phyloP scores from a whole-genome alignment of 164 flowering plant species.

The Akebia trifoliata region DNA sequence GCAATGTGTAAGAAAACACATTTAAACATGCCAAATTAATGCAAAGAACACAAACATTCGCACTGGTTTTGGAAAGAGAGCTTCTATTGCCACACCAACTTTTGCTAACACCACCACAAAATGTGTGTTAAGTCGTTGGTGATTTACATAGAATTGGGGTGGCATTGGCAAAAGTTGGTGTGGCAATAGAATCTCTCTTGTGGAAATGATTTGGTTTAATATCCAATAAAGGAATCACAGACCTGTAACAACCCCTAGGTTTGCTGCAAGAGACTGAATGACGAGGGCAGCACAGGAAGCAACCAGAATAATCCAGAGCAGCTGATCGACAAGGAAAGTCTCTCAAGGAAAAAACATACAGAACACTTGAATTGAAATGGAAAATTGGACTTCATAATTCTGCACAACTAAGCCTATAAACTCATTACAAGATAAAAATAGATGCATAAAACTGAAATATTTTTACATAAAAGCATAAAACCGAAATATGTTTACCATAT shows the following conservation, averaged over 20 bases:
- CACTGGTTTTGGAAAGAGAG: no score
- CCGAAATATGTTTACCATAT: not conserved
- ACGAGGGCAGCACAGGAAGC: conserved; percentile 89
- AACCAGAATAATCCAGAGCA: conserved; percentile 86
- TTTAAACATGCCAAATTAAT: conserved; percentile 1
- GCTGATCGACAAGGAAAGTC: conserved; percentile 32
- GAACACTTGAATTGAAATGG: not conserved
- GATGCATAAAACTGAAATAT: not conserved
- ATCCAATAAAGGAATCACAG: not conserved
- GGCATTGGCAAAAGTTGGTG: no score
- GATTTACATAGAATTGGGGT: no score
- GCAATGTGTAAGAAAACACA: conserved; percentile 10
- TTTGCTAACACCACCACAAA: no score
- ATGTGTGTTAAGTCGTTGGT: no score
- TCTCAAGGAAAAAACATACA: not conserved
- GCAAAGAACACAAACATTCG: not conserved
- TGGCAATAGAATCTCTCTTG: no score
- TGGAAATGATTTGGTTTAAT: no score
- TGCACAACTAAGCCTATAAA: not conserved
- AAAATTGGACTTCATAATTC: not conserved
- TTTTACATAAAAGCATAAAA: not conserved
- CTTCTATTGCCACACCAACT: no score
- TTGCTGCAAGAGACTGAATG: conserved; percentile 88
- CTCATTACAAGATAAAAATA: not conserved
- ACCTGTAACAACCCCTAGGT: conserved; percentile 96